These are phyloP conservation scores for Alternaria dauci DNA, from an alignment of 2,329 filamentous ascomycete genomes.

Conservation along the genomic window DNA sequence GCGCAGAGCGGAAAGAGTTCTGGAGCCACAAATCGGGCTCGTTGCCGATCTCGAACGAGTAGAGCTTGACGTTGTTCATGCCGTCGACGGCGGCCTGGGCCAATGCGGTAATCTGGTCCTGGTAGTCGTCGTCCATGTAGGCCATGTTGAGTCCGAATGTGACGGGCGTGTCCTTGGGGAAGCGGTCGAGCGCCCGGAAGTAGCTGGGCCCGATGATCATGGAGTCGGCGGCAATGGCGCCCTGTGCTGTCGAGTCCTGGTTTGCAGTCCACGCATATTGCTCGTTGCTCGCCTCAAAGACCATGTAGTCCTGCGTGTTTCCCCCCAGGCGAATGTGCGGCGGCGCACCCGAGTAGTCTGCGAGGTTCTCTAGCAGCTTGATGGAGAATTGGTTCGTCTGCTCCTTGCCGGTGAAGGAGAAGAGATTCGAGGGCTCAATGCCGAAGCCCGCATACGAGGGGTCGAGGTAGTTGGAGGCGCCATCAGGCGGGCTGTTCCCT, in stretches of 20 bases:
- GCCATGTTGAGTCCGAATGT: conserved; percentile 62
- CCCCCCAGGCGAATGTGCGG: conserved; percentile 61
- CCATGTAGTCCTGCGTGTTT: conserved; percentile 62
- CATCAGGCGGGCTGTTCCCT: conserved; percentile 36
- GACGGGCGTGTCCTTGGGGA: conserved; percentile 60
- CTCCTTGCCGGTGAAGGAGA: conserved; percentile 59
- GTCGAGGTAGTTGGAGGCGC: conserved; percentile 49
- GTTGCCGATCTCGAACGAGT: conserved; percentile 56
- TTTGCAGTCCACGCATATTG: conserved; percentile 53
- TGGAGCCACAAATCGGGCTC: conserved; percentile 55
- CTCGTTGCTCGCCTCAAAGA: conserved; percentile 52
- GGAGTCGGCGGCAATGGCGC: conserved; percentile 53
- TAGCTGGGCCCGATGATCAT: conserved; percentile 59
- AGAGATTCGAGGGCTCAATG: conserved; percentile 63
- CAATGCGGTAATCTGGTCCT: conserved; percentile 54
- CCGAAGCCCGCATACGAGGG: conserved; percentile 61
- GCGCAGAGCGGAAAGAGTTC: conserved; percentile 56
- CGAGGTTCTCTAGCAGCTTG: conserved; percentile 60
- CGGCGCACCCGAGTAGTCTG: conserved; percentile 59
- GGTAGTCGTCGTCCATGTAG: conserved; percentile 56
- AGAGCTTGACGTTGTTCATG: conserved; percentile 51
- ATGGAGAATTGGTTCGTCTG: conserved; percentile 56
- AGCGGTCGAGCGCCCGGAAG: conserved; percentile 59
- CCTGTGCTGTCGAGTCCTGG: conserved; percentile 50
- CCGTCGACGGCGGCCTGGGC: conserved; percentile 51